Conservation (phyloP, 768 basidiomycete genomes). For the Tricholoma terreum region DNA sequence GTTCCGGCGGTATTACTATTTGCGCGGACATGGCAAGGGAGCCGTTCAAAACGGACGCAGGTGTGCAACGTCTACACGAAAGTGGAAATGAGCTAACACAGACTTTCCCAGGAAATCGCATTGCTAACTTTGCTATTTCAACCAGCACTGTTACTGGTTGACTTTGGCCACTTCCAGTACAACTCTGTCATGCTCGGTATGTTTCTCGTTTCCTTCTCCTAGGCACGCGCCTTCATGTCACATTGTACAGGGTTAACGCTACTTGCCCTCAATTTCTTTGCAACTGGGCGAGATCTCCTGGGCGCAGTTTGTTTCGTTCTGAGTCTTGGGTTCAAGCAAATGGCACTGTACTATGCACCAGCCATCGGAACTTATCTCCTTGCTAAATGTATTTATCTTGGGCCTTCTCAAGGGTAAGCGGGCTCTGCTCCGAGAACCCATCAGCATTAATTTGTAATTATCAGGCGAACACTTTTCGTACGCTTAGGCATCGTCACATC, state of each 20-base stretch:
- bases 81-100: constrained; percentile 1
- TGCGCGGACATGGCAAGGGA: constrained; percentile 59
- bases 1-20: constrained; percentile 72
- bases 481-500: constrained; percentile 63
- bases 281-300: constrained; percentile 61
- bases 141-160: constrained; percentile 80
- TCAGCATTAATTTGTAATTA: constrained; percentile 19
- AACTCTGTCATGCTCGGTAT: constrained; percentile 91
- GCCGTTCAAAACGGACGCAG: constrained; percentile 74
- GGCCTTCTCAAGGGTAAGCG: constrained; percentile 64
- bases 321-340: constrained; percentile 93
- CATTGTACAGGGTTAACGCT: constrained; percentile 59
- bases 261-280: constrained; percentile 67
- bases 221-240: not conserved
- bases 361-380: constrained; percentile 88
- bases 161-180: constrained; percentile 95
- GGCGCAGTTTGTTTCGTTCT: constrained; percentile 80
- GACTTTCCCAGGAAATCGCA: constrained; percentile 53
- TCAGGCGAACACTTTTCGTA: constrained; percentile 49
- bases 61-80: constrained; percentile 37
- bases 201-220: constrained; percentile 14
- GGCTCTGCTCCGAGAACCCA: not conserved
- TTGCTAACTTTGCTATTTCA: constrained; percentile 74
- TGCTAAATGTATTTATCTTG: constrained; percentile 85
- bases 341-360: constrained; percentile 93